Percentiles rank a stretch among this genome's conserved stretches.
Evolutionary conservation across 441 rosid species (phyloP).

Genomic region (Syzygium syzygioides): DNA sequence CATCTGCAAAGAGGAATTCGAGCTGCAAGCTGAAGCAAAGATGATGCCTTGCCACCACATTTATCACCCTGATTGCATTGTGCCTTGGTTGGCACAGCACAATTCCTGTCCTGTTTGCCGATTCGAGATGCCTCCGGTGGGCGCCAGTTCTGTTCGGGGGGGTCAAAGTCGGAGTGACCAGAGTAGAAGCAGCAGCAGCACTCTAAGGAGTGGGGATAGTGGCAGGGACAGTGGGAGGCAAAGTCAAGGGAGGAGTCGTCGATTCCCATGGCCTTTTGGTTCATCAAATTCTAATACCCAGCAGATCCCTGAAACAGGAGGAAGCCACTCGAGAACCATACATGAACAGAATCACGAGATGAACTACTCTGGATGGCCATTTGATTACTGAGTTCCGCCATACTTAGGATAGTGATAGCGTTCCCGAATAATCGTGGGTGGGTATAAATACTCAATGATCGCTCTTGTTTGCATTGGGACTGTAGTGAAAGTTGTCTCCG

Average conservation of each 20-base stretch:
- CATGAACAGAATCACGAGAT: conserved; percentile 7
- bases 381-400: not conserved
- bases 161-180: not conserved
- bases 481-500: not conserved
- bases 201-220: not conserved
- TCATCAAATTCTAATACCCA: conserved; percentile 1
- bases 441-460: not conserved
- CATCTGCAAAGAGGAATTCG: conserved; percentile 11
- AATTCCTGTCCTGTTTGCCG: conserved; percentile 22
- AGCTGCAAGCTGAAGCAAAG: conserved; percentile 5
- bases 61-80: conserved; percentile 14
- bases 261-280: conserved; percentile 1
- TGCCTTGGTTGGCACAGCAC: conserved; percentile 18
- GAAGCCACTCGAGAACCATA: not conserved
- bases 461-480: not conserved
- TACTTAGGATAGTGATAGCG: not conserved
- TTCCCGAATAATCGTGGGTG: not conserved
- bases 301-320: not conserved
- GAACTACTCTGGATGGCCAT: conserved; percentile 11
- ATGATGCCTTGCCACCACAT: conserved; percentile 19
- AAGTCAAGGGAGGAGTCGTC: conserved; percentile 1
- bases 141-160: not conserved
- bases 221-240: not conserved
- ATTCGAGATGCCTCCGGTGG: not conserved
- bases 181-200: not conserved